Evolutionary conservation across 495 filamentous ascomycete genomes (phyloP).

Genomic region (Penicillium bialowiezense): DNA sequence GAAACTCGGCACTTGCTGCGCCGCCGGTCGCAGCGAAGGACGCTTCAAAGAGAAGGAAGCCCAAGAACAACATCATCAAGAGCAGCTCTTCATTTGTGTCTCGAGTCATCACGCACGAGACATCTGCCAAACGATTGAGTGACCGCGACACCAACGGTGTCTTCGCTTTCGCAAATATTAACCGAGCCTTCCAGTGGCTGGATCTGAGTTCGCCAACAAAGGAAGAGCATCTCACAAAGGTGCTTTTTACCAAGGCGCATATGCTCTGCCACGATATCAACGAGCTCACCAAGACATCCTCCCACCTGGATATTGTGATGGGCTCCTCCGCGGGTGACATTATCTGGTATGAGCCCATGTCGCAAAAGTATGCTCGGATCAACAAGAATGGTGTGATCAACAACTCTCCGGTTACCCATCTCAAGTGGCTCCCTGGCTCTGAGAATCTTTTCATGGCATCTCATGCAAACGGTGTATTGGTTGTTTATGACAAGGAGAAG

Average conservation of each 20-base stretch:
- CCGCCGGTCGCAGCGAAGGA: slow-evolving; percentile 61
- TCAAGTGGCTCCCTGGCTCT: slow-evolving; percentile 91
- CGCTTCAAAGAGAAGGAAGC: slow-evolving; percentile 75
- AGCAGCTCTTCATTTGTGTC: slow-evolving; percentile 98
- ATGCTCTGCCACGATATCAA: slow-evolving; percentile 95
- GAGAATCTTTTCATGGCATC: slow-evolving; percentile 91
- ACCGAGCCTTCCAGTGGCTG: slow-evolving; percentile 86
- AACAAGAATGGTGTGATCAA: slow-evolving; percentile 97
- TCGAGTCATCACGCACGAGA: slow-evolving; percentile 87
- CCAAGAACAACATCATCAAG: slow-evolving; percentile 96
- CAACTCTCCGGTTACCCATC: slow-evolving; percentile 75
- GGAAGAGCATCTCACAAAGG: slow-evolving; percentile 88
- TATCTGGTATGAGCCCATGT: slow-evolving; percentile 98
- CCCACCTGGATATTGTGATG: slow-evolving; percentile 88
- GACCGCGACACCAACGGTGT: slow-evolving; percentile 77
- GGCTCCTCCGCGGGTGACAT: slow-evolving; percentile 95
- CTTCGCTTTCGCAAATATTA: slow-evolving; percentile 92
- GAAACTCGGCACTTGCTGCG: slow-evolving; percentile 67
- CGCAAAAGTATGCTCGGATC: slow-evolving; percentile 89
- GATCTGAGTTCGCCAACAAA: slow-evolving; percentile 58
- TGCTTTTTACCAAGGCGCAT: slow-evolving; percentile 93
- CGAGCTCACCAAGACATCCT: slow-evolving; percentile 68
- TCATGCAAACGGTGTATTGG: slow-evolving; percentile 87
- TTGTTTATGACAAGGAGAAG: slow-evolving; percentile 98
- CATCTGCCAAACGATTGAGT: slow-evolving; percentile 68